Evolutionary conservation across 768 basidiomycete genomes (phyloP).

Genomic region (Xerocomellus amylosporus): DNA sequence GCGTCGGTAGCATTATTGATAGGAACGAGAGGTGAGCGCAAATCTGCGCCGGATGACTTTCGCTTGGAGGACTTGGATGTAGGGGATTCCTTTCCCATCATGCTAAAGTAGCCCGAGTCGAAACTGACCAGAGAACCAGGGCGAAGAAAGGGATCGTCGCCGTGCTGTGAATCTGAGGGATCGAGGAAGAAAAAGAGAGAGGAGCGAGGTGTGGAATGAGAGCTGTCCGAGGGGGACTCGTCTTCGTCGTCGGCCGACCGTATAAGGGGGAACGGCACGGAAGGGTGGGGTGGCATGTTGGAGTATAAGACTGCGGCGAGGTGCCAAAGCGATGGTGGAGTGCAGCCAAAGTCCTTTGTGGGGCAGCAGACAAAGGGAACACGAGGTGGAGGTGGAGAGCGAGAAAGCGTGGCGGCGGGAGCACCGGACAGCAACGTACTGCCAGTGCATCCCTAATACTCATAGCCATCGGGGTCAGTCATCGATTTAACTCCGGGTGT

Average conservation of each 20-base stretch:
- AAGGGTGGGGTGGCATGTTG: constrained; percentile 18
- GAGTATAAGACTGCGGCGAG: constrained; percentile 13
- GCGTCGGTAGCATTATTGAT: constrained; percentile 2
- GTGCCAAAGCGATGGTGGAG: constrained; percentile 25
- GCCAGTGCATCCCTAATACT: constrained; percentile 18
- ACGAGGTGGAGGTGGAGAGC: constrained; percentile 4
- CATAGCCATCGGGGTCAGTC: constrained; percentile 13
- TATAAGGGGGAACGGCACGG: constrained; percentile 14
- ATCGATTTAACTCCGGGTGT: constrained; percentile 9
- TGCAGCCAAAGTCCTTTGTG: constrained; percentile 28
- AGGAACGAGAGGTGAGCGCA: constrained; percentile 8
- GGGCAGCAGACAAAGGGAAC: constrained; percentile 21
- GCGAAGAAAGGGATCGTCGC: constrained; percentile 11
- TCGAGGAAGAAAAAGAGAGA: constrained; percentile 16
- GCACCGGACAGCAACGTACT: neutral
- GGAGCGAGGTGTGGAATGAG: constrained; percentile 18
- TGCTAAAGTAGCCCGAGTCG: constrained; percentile 31
- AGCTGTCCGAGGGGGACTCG: constrained; percentile 6
- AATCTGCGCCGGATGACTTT: constrained; percentile 14
- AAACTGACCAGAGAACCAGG: constrained; percentile 22
- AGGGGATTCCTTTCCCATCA: constrained; percentile 23
- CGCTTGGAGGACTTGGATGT: constrained; percentile 5
- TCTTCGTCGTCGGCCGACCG: constrained; percentile 16
- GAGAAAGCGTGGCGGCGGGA: neutral
- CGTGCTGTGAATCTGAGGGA: neutral